Base-by-base conservation (phyloP, 108 stramenopile species). In the Pseudonitzschia pungens region DNA sequence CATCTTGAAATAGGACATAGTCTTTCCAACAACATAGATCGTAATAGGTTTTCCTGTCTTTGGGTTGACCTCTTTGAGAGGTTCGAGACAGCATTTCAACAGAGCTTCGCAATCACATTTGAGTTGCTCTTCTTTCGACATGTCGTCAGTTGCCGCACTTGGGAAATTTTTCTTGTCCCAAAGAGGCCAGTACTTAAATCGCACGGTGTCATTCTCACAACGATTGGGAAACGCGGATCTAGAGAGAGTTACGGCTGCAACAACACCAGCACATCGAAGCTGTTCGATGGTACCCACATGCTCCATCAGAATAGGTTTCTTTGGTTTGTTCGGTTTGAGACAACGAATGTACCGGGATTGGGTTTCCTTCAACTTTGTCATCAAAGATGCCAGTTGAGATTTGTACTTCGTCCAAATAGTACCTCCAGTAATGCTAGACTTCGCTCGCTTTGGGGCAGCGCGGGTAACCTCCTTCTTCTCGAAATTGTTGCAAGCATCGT, bases 151-250 rank as follows among this genome's bases (percentile, higher is more conserved):
- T 41, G 79, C 76, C 71, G 77, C 70, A 14, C 79, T 77, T 0
- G 83, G 83, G 52, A 51, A 77, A 29, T 24, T 0, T 22, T 51
- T 62, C 29, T 74, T 65, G 70, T 79, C 81, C 86, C 79, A 82
- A 54, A 76, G 43, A 44, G 67, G 72, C 75, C 75, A 73, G 82
- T 84, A 92, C 68, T 81, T 85, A 74, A 87, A 93, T 53, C 90
- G 82, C 52, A 85, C 87, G 55, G 89, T 83, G 29, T 95, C 79
- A 62, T 91, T 91, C 40, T 86, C 89, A 51, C 97, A 73, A 36
- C 94, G 93, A 72, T 97, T 97, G 31, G 98, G 97, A 77, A 96
- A 99, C 29, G 93, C 95, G 50, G 94, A 94, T 43, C 98, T 85
- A 31, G 93, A 86, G 15, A 99, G 88, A 28, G 89, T 86, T 9